Base-by-base conservation (phyloP, 1,284 basidiomycete species). In the Tilletia setariae region DNA sequence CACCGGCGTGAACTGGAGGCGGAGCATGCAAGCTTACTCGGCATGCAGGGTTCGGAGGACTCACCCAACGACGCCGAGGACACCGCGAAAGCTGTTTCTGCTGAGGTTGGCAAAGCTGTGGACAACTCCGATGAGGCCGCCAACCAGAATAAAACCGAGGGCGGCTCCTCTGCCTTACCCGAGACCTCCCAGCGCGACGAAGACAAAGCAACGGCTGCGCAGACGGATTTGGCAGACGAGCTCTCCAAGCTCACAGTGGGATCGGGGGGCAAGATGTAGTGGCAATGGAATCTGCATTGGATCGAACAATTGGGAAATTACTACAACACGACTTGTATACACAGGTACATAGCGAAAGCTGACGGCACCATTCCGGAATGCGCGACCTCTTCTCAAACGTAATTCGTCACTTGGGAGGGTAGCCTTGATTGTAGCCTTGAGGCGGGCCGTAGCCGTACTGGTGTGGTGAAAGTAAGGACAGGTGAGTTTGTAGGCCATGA, bases 361-460 rank as follows among this genome's bases (percentile, higher is more conserved):
- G 35, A 40, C 11, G 11, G 6, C 11, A 11, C 11, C 6, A 40
- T 4, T 40, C 11, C 11, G 35, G 35, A 11, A 40, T 6, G 35
- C 6, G 11, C 35, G 21, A 43, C 19, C 65, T 59, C 65, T 19
- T 43, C 23, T 19, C 61, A 28, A 30, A 11, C 61, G 30, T 16
- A 21, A 19, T 8, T 61, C 46, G 28, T 46, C 40, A 68, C 40
- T 66, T 68, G 2, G 73, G 72, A 0, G 76, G 75, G 51, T 78
- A 19, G 8, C 56, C 56, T 21, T n/a, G 15, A 19, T 61, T 3
- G 56, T 61, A 78, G 0, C 75, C 76, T 30, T 75, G 71, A 35
- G 70, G 72, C 1, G 72, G 75, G 7, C 73, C 73, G 43, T 75
- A 76, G 0, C 72, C 75, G 40, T 71, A 75, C 70, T 75, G 72